A percentile compares a stretch with the other conserved stretches of the same genome.
Evolutionary conservation across 257 asterid genomes (phyloP).

Genomic region (Solanum pimpinellifolium): DNA sequence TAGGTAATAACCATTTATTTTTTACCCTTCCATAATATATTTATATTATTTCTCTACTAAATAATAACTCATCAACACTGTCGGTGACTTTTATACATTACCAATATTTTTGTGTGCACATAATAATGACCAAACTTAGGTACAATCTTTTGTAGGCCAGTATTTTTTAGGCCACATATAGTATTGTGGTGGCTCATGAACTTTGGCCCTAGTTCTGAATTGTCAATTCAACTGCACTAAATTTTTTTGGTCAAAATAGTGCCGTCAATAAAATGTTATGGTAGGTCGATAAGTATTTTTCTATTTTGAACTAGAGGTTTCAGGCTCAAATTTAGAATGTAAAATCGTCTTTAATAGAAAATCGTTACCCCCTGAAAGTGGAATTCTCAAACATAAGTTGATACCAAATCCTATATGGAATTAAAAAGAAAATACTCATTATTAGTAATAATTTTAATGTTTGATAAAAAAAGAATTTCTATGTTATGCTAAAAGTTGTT

Average conservation of each 20-base stretch:
- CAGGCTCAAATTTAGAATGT: fast-evolving
- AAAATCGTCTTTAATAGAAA: not conserved
- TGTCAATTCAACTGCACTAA: not conserved
- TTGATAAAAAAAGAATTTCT: not conserved
- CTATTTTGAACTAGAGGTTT: not conserved
- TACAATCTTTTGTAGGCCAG: not conserved
- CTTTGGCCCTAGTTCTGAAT: not conserved
- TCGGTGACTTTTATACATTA: not conserved
- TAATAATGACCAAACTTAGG: not conserved
- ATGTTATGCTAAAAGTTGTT: slow-evolving; percentile 9
- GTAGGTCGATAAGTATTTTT: too few species aligned
- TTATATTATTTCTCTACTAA: not conserved
- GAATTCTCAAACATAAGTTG: fast-evolving
- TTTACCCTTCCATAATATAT: not conserved
- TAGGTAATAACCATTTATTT: not conserved
- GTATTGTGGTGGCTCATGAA: not conserved
- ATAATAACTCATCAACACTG: not conserved
- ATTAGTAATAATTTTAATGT: not conserved
- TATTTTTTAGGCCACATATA: not conserved
- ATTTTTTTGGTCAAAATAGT: not conserved
- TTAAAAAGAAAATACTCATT: not conserved
- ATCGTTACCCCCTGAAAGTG: not conserved
- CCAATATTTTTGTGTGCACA: not conserved
- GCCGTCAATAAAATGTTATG: not conserved
- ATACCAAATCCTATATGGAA: not conserved